Conservation (phyloP, 2,329 filamentous ascomycete species). For the Helotiales sp. region DNA sequence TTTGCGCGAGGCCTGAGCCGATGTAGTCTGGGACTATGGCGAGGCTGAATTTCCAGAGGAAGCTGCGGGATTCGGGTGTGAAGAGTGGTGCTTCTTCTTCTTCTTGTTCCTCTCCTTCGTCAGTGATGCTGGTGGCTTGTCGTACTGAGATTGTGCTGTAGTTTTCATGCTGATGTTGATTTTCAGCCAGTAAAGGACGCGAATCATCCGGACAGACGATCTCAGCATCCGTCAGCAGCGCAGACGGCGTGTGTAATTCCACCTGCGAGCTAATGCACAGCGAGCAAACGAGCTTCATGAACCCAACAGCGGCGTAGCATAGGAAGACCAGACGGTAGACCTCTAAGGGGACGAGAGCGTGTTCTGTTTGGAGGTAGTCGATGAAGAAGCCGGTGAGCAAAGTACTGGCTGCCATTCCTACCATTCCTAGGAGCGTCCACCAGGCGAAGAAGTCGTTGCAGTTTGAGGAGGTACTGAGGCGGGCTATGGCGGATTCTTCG, state of each 20-base stretch:
- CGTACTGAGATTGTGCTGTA: background rate
- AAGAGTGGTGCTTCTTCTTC: background rate
- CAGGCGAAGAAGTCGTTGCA: slow-evolving; percentile 15
- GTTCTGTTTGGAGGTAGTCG: background rate
- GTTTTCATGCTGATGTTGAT: background rate
- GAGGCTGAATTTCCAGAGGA: slow-evolving; percentile 2
- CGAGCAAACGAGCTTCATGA: background rate
- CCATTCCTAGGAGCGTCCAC: background rate
- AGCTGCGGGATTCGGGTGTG: background rate
- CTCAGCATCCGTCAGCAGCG: background rate
- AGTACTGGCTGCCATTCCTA: background rate
- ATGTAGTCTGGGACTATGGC: background rate
- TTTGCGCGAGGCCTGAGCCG: background rate
- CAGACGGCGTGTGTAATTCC: background rate
- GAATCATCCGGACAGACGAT: background rate
- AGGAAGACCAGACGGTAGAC: slow-evolving; percentile 3
- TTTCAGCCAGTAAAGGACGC: background rate
- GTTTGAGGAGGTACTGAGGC: background rate
- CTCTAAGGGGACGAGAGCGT: background rate
- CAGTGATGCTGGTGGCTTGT: background rate
- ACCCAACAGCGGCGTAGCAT: background rate
- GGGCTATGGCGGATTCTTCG: slow-evolving; percentile 14
- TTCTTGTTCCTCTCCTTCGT: background rate
- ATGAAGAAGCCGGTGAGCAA: background rate
- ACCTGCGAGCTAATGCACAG: background rate